Conservation (phyloP, 2,329 filamentous ascomycete genomes). For the Rhynchosporium agropyri region DNA sequence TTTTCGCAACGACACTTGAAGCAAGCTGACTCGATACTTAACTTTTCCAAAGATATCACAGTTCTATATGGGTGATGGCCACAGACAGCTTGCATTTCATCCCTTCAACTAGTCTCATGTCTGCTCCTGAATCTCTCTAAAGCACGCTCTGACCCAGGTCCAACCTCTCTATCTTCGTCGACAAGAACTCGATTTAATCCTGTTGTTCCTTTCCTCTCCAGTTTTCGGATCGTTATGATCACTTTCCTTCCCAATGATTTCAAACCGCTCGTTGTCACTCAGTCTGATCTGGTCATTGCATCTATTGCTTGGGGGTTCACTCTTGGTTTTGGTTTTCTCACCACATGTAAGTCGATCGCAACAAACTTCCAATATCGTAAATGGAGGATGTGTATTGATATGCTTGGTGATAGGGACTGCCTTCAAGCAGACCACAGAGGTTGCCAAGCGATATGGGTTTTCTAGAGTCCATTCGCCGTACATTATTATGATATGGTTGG, state of each 20-base stretch:
- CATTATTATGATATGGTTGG: constrained; percentile 50
- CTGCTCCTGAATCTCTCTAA: constrained; percentile 6
- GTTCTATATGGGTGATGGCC: background rate
- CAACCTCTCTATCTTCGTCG: background rate
- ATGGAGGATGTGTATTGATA: background rate
- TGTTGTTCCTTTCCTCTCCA: constrained; percentile 8
- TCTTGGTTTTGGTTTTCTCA: constrained; percentile 42
- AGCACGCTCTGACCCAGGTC: background rate
- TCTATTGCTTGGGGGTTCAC: constrained; percentile 46
- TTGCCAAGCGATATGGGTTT: constrained; percentile 40
- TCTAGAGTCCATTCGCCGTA: constrained; percentile 44
- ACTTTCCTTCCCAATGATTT: constrained; percentile 25
- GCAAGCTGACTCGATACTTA: constrained; percentile 4
- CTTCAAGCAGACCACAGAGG: constrained; percentile 43
- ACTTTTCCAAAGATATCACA: background rate
- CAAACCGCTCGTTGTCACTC: constrained; percentile 20
- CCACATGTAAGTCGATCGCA: constrained; percentile 19
- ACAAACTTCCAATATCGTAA: background rate
- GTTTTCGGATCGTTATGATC: constrained; percentile 19
- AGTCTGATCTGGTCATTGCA: constrained; percentile 43
- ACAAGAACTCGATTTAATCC: background rate
- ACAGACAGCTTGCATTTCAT: constrained; percentile 5
- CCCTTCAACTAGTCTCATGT: constrained; percentile 5
- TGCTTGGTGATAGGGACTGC: constrained; percentile 43
- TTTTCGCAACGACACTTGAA: background rate